Evolutionary conservation across 257 asterid genomes (phyloP), one percentile per base, ranked within the genome.

Genomic region (Forsythia suspensa): DNA sequence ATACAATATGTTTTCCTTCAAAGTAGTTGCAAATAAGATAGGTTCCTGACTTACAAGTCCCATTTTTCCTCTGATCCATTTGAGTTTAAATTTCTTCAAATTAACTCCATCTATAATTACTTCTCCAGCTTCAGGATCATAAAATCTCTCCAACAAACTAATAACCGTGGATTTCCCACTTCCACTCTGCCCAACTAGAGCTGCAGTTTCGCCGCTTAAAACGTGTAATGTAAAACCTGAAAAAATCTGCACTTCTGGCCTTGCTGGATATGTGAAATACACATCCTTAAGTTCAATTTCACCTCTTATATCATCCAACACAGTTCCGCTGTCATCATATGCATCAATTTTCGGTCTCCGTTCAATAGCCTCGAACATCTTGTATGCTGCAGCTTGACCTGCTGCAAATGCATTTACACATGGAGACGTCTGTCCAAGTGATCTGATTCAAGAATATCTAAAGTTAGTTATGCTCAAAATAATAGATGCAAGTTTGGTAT

Each of bases 41-140:
- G 95, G 94, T 71, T 93, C 97, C 63, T 91, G 97, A 80, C 97
- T 92, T 12, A 91, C 94, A 5, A 92, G 79, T 72, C 97, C 97
- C 37, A 92, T 77, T 77, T 90, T 79, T 34, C 77, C 85, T 79
- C 97, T 84, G 20, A 92, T 78, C 91, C 91, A 92, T 75, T 82
- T 79, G 15, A 89, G 82, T 75, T 82, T 88, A 80, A 85, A 79
- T 20, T 73, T 80, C 77, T 84, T 89, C 80, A 88, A 63, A 84
- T 86, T 80, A 79, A 86, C 67, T 0, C 92, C 94, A 39, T 93
- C 95, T 18, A 89, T 75, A 67, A 88, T 70, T 13, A 93, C 82
- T 73, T 76, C 85, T 6, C 97, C 97, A 24, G 85, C 85, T 74
- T 87, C 87, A 36, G 95, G 97, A 38, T 91, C 97, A 57, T 91